phyloP scores from a whole-genome alignment of 345 rosid genomes.

The Erysimum cheiranthoides region DNA sequence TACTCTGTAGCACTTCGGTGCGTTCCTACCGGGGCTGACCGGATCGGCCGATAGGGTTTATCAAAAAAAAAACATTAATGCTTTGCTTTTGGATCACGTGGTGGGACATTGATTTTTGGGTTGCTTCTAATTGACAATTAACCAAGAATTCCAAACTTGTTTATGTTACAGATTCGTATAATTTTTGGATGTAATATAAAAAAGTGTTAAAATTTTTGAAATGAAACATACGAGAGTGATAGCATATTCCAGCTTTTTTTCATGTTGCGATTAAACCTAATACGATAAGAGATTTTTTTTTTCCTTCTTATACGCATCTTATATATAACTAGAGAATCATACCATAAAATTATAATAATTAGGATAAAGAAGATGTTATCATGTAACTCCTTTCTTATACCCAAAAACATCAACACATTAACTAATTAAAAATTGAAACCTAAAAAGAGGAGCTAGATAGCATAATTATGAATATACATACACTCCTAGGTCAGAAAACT shows the following conservation, averaged over 20 bases:
- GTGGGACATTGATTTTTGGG: constrained; percentile 1
- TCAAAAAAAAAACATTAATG: background rate
- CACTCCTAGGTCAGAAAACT: constrained; percentile 33
- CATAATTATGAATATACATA: background rate
- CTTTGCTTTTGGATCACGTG: constrained; percentile 6
- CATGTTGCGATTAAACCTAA: constrained; percentile 2
- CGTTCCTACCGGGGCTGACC: too few relatives aligned
- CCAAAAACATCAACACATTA: background rate
- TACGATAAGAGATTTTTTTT: background rate
- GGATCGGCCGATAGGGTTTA: too few relatives aligned
- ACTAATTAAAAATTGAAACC: background rate
- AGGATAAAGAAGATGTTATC: background rate
- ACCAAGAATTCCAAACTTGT: constrained; percentile 5
- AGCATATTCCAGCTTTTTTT: background rate
- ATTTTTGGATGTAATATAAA: background rate
- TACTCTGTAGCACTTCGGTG: too few relatives aligned
- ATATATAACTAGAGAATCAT: background rate
- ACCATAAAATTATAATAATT: background rate
- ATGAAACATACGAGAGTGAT: constrained; percentile 1
- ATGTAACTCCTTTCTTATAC: background rate
- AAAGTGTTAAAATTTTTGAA: background rate
- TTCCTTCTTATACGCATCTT: background rate
- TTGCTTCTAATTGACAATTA: background rate
- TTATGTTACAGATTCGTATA: constrained; percentile 6
- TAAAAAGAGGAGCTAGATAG: background rate